phyloP scores from a whole-genome alignment of 768 basidiomycete genomes.

The Tephrocybe sp. region DNA sequence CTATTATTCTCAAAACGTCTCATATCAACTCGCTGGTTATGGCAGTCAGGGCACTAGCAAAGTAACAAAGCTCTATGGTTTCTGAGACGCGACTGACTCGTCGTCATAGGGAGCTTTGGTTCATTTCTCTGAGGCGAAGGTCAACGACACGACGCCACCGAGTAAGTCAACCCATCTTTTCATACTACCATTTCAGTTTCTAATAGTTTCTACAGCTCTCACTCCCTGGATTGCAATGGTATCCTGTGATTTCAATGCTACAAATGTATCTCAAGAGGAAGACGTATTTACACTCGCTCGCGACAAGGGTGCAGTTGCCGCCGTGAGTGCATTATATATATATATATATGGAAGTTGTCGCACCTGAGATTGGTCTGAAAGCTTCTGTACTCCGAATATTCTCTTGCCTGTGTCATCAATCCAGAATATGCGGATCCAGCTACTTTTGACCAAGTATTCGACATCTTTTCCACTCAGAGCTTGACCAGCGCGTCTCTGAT shows the following conservation, averaged over 20 bases:
- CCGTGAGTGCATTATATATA: constrained; percentile 45
- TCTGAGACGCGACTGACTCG: neutral
- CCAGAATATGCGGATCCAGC: constrained; percentile 62
- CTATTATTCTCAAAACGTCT: constrained; percentile 53
- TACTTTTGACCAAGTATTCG: constrained; percentile 70
- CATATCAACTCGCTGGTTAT: constrained; percentile 58
- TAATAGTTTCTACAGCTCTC: constrained; percentile 38
- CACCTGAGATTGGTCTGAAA: constrained; percentile 25
- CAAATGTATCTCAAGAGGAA: constrained; percentile 52
- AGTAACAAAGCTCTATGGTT: constrained; percentile 30
- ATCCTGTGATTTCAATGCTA: constrained; percentile 78
- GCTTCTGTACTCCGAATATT: constrained; percentile 78
- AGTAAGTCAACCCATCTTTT: constrained; percentile 27
- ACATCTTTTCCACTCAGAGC: constrained; percentile 76
- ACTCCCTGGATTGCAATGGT: constrained; percentile 94
- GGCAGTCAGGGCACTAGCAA: constrained; percentile 51
- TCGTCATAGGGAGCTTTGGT: constrained; percentile 71
- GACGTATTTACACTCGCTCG: constrained; percentile 86
- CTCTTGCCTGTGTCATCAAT: constrained; percentile 76
- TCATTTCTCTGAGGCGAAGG: constrained; percentile 72
- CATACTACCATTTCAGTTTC: constrained; percentile 1
- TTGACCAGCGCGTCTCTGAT: constrained; percentile 55
- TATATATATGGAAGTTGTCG: neutral
- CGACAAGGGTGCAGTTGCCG: constrained; percentile 77
- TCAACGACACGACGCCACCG: constrained; percentile 48